Evolutionary conservation across 192 early-diverging fungal species (phyloP), one percentile per base, ranked within the genome.

Genomic region (Chytriomyces confervae): DNA sequence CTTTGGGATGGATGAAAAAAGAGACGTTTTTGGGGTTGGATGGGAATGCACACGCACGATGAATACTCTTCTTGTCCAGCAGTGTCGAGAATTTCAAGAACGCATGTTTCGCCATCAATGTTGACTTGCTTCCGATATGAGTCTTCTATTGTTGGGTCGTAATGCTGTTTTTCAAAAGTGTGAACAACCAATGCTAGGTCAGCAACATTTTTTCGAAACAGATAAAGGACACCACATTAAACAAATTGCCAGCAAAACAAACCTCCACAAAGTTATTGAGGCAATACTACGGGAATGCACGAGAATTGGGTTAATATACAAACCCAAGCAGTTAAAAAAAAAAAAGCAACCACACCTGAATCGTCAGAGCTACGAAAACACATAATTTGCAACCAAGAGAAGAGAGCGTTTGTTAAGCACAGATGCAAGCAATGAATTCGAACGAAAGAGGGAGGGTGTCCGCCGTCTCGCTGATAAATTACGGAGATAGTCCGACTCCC

Each of bases 61-160:
- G 89, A 94, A 86, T 95, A 97, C 83, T 96, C 95, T 77, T 97
- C 95, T 79, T 98, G 96, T 27, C 96, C 96, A 20, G 95, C 95
- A 6, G 95, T 98, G 81, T 98, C 96, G 60, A 98, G 89, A 16
- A 98, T 92, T 71, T 98, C 96, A 29, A 98, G 86, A 70, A 95
- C 88, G 48, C 93, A 93, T 2, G 92, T 89, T 73, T 92, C 91
- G 47, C 93, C 90, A 80, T 98, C 95, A 62, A 98, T 94, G 27
- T 94, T 87, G 77, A 95, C 93, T 82, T 97, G 96, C 81, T 97
- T 97, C 66, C 95, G 90, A 85, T 98, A 98, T 20, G 95, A 97
- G 85, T 98, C 96, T 87, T 98, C 97, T 69, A 97, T 98, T 16
- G 97, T 98, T 9, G 97, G 97, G 81, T 98, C 97, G 78, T 98